phyloP scores from a whole-genome alignment of 2,329 filamentous ascomycete genomes.

The Aureobasidium sp. region DNA sequence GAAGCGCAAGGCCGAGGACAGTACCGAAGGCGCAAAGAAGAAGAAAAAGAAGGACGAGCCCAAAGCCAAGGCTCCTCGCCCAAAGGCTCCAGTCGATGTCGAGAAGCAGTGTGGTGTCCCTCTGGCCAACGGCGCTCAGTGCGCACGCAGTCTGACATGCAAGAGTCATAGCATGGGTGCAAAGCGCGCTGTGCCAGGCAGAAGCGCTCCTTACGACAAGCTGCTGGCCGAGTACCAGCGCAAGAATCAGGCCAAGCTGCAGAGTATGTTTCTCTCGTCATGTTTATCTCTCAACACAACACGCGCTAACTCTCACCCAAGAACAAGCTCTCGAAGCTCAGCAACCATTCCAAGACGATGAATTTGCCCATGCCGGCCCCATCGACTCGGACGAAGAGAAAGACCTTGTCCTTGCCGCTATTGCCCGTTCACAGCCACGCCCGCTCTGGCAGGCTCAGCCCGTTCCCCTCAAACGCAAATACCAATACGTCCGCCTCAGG shows the following conservation, averaged over 20 bases:
- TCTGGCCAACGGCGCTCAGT: slow-evolving; percentile 75
- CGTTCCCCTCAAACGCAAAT: slow-evolving; percentile 47
- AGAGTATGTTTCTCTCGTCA: slow-evolving; percentile 52
- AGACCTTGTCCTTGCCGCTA: slow-evolving; percentile 75
- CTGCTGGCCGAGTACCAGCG: slow-evolving; percentile 64
- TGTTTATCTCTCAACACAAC: slow-evolving; percentile 12
- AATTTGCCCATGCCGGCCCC: slow-evolving; percentile 64
- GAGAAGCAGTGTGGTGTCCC: slow-evolving; percentile 87
- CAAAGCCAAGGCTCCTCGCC: slow-evolving; percentile 63
- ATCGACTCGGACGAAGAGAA: slow-evolving; percentile 95
- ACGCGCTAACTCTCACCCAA: slow-evolving; percentile 30
- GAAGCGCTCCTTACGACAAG: slow-evolving; percentile 86
- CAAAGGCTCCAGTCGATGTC: slow-evolving; percentile 86
- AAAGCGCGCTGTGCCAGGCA: slow-evolving; percentile 76
- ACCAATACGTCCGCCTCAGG: slow-evolving; percentile 57
- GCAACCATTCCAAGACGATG: slow-evolving; percentile 78
- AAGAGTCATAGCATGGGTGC: slow-evolving; percentile 93
- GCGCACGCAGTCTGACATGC: slow-evolving; percentile 79
- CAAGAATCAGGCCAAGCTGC: slow-evolving; percentile 97
- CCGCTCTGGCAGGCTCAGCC: slow-evolving; percentile 62
- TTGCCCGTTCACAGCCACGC: slow-evolving; percentile 65
- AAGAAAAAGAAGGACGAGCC: slow-evolving; percentile 56
- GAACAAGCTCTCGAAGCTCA: slow-evolving; percentile 93
- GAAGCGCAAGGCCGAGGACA: slow-evolving; percentile 43
- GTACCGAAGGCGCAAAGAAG: slow-evolving; percentile 68